A percentile compares a stretch with the other conserved stretches of the same genome.
Conservation (phyloP, 176 grass and related monocot genomes). For the Alloteropsis semialata region DNA sequence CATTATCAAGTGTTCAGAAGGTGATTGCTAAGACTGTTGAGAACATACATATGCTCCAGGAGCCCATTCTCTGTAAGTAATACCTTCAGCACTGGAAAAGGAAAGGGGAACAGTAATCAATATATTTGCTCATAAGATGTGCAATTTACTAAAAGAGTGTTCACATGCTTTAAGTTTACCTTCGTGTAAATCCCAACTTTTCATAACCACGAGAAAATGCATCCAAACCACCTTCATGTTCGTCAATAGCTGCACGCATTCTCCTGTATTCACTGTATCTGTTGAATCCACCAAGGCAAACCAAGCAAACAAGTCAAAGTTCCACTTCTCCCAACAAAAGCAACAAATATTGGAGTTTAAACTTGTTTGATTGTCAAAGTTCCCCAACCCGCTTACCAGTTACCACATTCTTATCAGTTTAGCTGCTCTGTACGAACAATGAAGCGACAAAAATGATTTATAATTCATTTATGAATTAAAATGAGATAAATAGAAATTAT, state of each 20-base stretch:
- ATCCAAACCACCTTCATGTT: slow-evolving; percentile 93
- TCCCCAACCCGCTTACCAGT: neutral
- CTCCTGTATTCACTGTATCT: slow-evolving; percentile 89
- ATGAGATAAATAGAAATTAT: neutral
- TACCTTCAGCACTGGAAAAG: slow-evolving; percentile 67
- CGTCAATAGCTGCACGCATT: slow-evolving; percentile 73
- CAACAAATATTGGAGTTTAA: slow-evolving; percentile 14
- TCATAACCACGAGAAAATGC: slow-evolving; percentile 97
- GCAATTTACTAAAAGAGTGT: neutral
- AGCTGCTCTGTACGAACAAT: neutral
- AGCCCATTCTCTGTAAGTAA: slow-evolving; percentile 95
- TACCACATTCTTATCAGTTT: slow-evolving; percentile 21
- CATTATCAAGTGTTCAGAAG: neutral
- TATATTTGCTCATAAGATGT: slow-evolving; percentile 4
- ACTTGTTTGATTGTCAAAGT: neutral
- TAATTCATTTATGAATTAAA: slow-evolving; percentile 11
- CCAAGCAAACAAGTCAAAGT: neutral
- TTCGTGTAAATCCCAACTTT: slow-evolving; percentile 80
- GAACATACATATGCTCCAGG: slow-evolving; percentile 81
- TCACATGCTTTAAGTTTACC: slow-evolving; percentile 37
- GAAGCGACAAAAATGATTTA: neutral
- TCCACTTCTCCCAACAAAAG: slow-evolving; percentile 13
- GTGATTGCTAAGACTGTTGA: neutral
- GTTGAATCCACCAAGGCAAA: slow-evolving; percentile 36
- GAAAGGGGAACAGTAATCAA: neutral